phyloP scores from a whole-genome alignment of 73 alveolate species.

The Uronychia setigera region DNA sequence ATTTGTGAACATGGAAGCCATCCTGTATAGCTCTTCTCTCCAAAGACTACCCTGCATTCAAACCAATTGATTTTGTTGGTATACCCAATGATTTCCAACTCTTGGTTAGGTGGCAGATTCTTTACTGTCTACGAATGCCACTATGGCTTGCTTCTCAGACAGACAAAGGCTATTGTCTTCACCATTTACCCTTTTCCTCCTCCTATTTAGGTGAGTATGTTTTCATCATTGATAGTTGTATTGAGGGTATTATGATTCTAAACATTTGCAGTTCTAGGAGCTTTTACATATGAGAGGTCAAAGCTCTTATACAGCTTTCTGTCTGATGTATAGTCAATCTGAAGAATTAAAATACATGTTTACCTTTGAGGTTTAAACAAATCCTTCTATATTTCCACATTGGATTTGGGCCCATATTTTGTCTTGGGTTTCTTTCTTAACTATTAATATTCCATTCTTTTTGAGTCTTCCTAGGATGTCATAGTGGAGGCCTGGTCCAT shows the following conservation, averaged over 20 bases:
- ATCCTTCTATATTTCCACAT: not conserved
- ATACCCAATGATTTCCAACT: not conserved
- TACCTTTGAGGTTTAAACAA: not conserved
- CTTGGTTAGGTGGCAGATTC: not conserved
- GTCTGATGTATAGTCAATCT: not conserved
- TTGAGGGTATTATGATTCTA: no score
- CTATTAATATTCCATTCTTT: conserved; percentile 30
- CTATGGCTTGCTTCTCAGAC: not conserved
- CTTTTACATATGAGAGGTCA: no score
- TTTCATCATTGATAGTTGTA: not conserved
- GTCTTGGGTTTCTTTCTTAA: conserved; percentile 18
- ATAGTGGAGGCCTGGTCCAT: conserved; percentile 52
- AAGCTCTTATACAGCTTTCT: not conserved
- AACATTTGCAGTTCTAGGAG: no score
- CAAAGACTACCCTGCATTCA: not conserved
- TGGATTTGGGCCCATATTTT: conserved; percentile 6
- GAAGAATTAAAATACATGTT: not conserved
- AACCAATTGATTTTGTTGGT: not conserved
- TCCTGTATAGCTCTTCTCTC: not conserved
- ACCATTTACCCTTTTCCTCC: not conserved
- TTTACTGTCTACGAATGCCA: not conserved
- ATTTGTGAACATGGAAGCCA: not conserved
- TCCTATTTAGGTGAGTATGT: not conserved
- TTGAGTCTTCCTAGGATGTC: conserved; percentile 34
- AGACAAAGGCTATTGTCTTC: not conserved